Evolutionary conservation across 2,329 filamentous ascomycete genomes (phyloP), one percentile per base, ranked within the genome.

Genomic region (Myriosclerotinia curreyana): DNA sequence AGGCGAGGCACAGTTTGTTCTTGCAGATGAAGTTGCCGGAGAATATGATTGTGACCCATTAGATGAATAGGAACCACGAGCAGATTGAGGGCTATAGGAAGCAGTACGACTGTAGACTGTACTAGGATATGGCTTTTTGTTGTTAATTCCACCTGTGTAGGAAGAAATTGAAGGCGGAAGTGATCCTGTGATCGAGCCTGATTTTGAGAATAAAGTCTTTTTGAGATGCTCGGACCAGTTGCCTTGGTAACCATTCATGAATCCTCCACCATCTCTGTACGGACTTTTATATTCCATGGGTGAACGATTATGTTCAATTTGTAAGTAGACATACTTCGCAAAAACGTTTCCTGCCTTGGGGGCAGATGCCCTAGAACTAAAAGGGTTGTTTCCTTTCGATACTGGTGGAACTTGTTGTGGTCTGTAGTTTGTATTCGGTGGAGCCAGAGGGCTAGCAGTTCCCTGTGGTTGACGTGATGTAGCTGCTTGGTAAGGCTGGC

Each of bases 231-330:
- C 69, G 54, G 71, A 62, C 3, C 72, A 64, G 51, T 67, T 71
- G 3, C 81, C 82, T 72, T 86, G 82, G 64, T 86, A 86, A 5
- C 83, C 83, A 66, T 87, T 87, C 42, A 81, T 84, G 69, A 86
- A 86, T 0, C 84, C 85, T 31, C 82, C 81, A 75, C 72, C 73
- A 61, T 79, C 76, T 20, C 81, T 79, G 70, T 87, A 88, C 1
- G 85, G 85, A 5, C 83, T 86, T 58, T 82, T 80, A 65, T 88
- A 87, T 62, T 81, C 81, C 9, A 80, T 78, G 7, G 81, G 77
- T 65, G 77, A 83, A 79, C 82, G 81, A 67, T 86, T 86, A 68
- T 86, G 80, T 66, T 87, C 77, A 34, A 83, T 79, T 67, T 86
- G 83, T 72, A 86, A 83, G 71, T 85, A 87, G 3, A 78, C 75